Conservation (phyloP, 2,329 filamentous ascomycete genomes). For the Purpureocillium takamizusanense region DNA sequence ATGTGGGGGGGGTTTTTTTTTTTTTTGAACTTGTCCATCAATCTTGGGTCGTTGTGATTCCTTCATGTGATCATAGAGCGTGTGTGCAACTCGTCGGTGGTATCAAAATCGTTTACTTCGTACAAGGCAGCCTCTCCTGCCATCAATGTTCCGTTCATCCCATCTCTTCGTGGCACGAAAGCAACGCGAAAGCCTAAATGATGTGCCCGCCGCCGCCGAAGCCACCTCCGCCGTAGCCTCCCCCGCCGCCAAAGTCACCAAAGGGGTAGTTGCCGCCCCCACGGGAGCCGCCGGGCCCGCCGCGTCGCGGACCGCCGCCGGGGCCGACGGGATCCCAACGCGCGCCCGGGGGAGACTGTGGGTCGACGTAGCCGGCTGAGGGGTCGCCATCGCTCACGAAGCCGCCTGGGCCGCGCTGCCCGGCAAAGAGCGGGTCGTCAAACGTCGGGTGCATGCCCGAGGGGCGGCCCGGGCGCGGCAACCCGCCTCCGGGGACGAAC, state of each 20-base stretch:
- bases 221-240: slow-evolving; percentile 15
- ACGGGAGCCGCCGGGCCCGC: slow-evolving; percentile 27
- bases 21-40: not conserved
- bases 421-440: slow-evolving; percentile 78
- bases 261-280: slow-evolving; percentile 27
- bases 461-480: slow-evolving; percentile 48
- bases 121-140: no score
- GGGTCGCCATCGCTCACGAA: slow-evolving; percentile 23
- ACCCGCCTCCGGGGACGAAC: slow-evolving; percentile 53
- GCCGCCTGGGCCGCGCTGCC: slow-evolving; percentile 25
- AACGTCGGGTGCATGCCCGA: slow-evolving; percentile 95
- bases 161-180: no score
- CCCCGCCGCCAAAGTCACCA: slow-evolving; percentile 24
- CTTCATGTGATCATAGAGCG: no score
- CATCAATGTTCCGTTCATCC: no score
- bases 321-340: slow-evolving; percentile 83
- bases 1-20: no score
- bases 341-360: slow-evolving; percentile 76
- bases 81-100: no score
- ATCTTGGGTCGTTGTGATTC: not conserved
- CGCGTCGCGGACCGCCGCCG: slow-evolving; percentile 40
- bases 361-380: slow-evolving; percentile 36
- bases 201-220: slow-evolving; percentile 23
- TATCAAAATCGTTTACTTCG: no score
- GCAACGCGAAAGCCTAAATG: slow-evolving; percentile 16